Percentiles rank a stretch among this genome's conserved stretches.
Evolutionary conservation across 495 filamentous ascomycete species (phyloP).

Genomic region (Cercophora sp.): DNA sequence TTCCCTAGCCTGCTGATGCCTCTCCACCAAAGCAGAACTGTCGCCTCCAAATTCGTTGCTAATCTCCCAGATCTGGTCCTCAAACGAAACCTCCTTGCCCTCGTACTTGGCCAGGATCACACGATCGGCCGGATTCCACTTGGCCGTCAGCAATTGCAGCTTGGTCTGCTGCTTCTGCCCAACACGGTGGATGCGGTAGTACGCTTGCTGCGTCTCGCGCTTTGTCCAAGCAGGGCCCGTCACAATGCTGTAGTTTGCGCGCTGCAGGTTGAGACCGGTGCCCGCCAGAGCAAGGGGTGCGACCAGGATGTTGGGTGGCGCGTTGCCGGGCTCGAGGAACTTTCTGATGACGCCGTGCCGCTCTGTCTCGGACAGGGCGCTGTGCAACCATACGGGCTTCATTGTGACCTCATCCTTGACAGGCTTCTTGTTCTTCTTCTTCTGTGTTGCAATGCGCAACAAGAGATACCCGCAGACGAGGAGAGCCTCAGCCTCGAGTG

Average conservation of each 20-base stretch:
- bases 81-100: conserved; percentile 5
- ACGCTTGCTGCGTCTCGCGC: conserved; percentile 27
- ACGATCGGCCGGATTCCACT: conserved; percentile 25
- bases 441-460: too few relatives aligned
- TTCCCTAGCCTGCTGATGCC: not conserved
- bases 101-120: conserved; percentile 14
- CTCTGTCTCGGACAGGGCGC: not conserved
- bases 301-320: conserved; percentile 23
- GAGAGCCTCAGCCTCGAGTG: conserved; percentile 21
- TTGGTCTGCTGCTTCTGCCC: conserved; percentile 18
- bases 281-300: conserved; percentile 20
- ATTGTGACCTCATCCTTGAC: not conserved
- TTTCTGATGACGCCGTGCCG: conserved; percentile 10
- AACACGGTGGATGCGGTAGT: conserved; percentile 22
- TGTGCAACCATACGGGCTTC: conserved; percentile 14
- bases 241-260: conserved; percentile 21
- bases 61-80: conserved; percentile 6
- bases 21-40: conserved; percentile 9
- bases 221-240: conserved; percentile 25
- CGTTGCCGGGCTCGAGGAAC: conserved; percentile 17
- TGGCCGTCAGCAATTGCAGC: conserved; percentile 14
- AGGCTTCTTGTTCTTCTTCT: not conserved
- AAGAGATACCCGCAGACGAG: conserved; percentile 19
- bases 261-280: conserved; percentile 28
- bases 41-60: not conserved